phyloP scores from a whole-genome alignment of 164 flowering plant species.

The Vitis cinerea region DNA sequence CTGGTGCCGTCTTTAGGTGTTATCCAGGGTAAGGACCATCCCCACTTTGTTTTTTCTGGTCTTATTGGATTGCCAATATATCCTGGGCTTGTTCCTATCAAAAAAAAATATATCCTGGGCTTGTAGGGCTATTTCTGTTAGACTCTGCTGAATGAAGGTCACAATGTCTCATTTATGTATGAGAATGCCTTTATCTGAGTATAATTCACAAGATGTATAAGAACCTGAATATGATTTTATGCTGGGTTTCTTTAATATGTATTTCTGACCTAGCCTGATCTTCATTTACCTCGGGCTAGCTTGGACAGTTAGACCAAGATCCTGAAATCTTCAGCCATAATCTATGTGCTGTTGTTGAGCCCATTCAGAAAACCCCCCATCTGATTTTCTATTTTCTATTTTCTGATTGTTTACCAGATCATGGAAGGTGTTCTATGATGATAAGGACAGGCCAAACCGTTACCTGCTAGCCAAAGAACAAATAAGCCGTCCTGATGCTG shows the following conservation, averaged over 20 bases:
- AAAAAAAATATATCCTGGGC: no score
- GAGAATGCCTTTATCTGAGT: no score
- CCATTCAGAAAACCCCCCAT: neutral
- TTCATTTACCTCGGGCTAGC: no score
- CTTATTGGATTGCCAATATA: no score
- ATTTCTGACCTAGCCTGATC: no score
- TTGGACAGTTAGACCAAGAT: neutral
- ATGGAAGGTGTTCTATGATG: slow-evolving; percentile 97
- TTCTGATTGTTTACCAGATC: slow-evolving; percentile 33
- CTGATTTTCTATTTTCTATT: slow-evolving; percentile 12
- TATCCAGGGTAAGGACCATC: slow-evolving; percentile 80
- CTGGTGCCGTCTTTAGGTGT: slow-evolving; percentile 92
- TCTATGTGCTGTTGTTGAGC: neutral
- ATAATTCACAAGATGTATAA: no score
- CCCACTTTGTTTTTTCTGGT: neutral
- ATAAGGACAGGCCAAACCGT: slow-evolving; percentile 77
- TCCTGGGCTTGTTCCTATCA: no score
- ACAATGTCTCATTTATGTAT: no score
- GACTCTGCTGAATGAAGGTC: no score
- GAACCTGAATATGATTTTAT: no score
- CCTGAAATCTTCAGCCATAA: neutral
- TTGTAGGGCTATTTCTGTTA: no score
- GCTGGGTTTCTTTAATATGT: no score
- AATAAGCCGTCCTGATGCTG: slow-evolving; percentile 79
- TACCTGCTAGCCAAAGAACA: slow-evolving; percentile 87